A percentile compares a stretch with the other conserved stretches of the same genome.
These are phyloP conservation scores for Scleroderma citrinum DNA, from an alignment of 768 basidiomycete species.

Conservation along the genomic window DNA sequence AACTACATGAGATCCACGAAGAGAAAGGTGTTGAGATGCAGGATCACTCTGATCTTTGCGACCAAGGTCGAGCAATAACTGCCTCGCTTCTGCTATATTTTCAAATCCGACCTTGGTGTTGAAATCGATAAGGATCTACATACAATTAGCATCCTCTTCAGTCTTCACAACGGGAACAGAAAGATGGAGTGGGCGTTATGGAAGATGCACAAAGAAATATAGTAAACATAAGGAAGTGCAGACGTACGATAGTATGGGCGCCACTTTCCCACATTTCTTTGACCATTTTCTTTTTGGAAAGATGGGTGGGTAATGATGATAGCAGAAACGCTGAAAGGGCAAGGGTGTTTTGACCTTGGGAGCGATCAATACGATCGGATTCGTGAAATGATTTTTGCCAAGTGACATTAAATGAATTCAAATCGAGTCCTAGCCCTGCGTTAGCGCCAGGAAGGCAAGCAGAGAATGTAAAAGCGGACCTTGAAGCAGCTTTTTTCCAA, in stretches of 20 bases:
- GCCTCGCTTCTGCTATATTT: constrained; percentile 69
- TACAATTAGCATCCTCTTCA: constrained; percentile 10
- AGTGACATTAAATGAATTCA: constrained; percentile 38
- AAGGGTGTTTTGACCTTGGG: constrained; percentile 46
- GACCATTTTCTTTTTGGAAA: constrained; percentile 60
- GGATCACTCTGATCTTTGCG: constrained; percentile 49
- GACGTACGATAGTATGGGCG: constrained; percentile 69
- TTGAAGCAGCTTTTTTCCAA: constrained; percentile 59
- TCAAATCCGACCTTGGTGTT: constrained; percentile 71
- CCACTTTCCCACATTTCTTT: constrained; percentile 91
- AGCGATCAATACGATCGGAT: constrained; percentile 35
- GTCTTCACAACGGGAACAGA: not conserved
- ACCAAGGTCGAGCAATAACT: constrained; percentile 63
- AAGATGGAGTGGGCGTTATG: not conserved
- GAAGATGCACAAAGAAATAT: not conserved
- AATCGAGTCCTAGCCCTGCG: constrained; percentile 39
- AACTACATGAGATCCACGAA: constrained; percentile 71
- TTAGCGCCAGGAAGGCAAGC: constrained; percentile 4
- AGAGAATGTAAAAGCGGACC: constrained; percentile 32
- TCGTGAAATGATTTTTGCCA: constrained; percentile 58
- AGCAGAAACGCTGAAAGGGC: constrained; percentile 86
- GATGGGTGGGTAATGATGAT: constrained; percentile 57
- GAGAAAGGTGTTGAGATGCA: constrained; percentile 27
- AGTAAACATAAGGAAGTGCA: not conserved
- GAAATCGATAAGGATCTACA: constrained; percentile 82